These are phyloP conservation scores for Aspergillus cejpii DNA, from an alignment of 2,329 filamentous ascomycete species.

Conservation along the genomic window DNA sequence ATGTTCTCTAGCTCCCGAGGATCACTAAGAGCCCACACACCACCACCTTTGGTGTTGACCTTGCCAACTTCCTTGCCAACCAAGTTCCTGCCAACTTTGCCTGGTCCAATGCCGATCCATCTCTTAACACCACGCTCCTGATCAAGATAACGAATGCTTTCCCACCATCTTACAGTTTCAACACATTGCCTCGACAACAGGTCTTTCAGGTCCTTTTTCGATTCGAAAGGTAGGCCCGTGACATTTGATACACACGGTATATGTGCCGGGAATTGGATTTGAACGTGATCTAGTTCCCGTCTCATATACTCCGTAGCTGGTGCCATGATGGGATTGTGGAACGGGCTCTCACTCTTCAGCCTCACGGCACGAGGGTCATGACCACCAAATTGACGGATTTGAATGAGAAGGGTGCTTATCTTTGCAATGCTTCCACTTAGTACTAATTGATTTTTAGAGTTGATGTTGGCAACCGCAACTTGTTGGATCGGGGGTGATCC, in stretches of 20 bases:
- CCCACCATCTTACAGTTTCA: conserved; percentile 94
- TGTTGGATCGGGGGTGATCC: conserved; percentile 72
- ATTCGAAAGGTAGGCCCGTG: conserved; percentile 68
- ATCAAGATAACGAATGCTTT: conserved; percentile 83
- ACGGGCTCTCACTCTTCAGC: conserved; percentile 80
- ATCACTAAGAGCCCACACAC: conserved; percentile 85
- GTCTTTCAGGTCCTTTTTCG: conserved; percentile 67
- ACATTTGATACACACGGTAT: conserved; percentile 84
- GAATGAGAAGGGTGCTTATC: conserved; percentile 73
- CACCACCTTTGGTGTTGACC: conserved; percentile 75
- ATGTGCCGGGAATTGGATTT: conserved; percentile 66
- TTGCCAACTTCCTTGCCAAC: conserved; percentile 91
- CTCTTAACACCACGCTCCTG: conserved; percentile 71
- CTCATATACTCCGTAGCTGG: conserved; percentile 72
- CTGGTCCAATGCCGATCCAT: conserved; percentile 89
- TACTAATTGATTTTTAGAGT: conserved; percentile 94
- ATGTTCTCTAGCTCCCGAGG: conserved; percentile 68
- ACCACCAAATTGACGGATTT: conserved; percentile 80
- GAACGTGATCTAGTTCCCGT: conserved; percentile 55
- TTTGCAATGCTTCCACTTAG: conserved; percentile 77
- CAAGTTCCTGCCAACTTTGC: conserved; percentile 86
- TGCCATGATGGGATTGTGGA: conserved; percentile 87
- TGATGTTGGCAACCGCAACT: conserved; percentile 87
- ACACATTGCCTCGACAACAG: conserved; percentile 72
- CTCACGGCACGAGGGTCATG: conserved; percentile 85